Evolutionary conservation across 345 rosid species (phyloP), one percentile per base, ranked within the genome.

Genomic region (Euphorbia lathyris): DNA sequence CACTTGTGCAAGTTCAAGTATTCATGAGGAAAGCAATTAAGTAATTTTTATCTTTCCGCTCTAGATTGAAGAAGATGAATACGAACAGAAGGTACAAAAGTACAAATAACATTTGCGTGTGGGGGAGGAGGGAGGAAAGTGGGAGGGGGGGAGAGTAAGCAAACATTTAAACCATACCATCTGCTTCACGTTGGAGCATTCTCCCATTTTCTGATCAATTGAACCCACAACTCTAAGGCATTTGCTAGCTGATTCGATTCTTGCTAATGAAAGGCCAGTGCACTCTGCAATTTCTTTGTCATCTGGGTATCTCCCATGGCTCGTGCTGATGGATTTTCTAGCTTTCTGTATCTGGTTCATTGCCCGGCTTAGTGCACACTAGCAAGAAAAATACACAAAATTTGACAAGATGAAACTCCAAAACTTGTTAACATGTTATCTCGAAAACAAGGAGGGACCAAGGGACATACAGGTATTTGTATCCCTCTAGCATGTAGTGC

Each of bases 141-240:
- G n/a, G n/a, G n/a, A n/a, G n/a, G n/a, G n/a, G n/a, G n/a, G n/a
- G n/a, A n/a, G n/a, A n/a, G n/a, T n/a, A n/a, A n/a, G n/a, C n/a
- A n/a, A 34, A 34, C 38, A 42, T 63, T 57, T 32, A 26, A 9
- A 38, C 12, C 83, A 59, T 80, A 92, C 97, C 91, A 82, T 51
- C 78, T 83, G 80, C 63, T 90, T 90, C 62, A 86, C 80, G 10
- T 75, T 75, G 43, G 71, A 58, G 57, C 69, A 53, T 63, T 87
- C 85, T 56, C 91, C 93, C 0, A 83, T 70, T 79, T 83, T 92
- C 82, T 77, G 78, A 77, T 92, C 90, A 43, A 90, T 66, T 12
- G 96, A 90, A 72, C 94, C 95, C 16, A 92, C 98, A 61, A 90
- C 86, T 77, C 84, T 81, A 26, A 81, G 81, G 81, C 88, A 92